Evolutionary conservation across 257 asterid species (phyloP).

Genomic region (Solanum bulbocastanum): DNA sequence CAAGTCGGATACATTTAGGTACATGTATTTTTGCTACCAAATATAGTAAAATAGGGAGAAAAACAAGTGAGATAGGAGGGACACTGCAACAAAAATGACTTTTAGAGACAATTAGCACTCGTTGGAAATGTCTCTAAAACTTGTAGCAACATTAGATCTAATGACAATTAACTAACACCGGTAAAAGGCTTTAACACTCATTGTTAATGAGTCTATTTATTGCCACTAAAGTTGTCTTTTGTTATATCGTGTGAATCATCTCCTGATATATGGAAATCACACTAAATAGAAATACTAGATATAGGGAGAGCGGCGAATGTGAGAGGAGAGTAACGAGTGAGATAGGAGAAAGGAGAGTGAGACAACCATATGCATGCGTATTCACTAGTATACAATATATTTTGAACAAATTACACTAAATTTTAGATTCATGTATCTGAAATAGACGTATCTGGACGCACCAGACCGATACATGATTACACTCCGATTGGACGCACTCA

Average conservation of each 20-base stretch:
- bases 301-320: background rate
- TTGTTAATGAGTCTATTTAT: background rate
- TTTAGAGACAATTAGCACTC: background rate
- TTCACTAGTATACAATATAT: no score
- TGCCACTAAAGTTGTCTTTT: background rate
- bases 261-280: no score
- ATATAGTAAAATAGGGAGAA: background rate
- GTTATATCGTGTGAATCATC: background rate
- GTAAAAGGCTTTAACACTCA: background rate
- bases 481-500: background rate
- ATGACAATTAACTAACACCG: background rate
- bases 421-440: no score
- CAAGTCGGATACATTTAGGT: background rate
- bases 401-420: no score
- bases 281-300: background rate
- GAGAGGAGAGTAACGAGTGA: background rate
- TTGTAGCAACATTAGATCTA: background rate
- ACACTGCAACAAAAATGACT: background rate
- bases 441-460: fast-evolving
- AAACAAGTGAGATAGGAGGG: background rate
- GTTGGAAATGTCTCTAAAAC: background rate
- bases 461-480: background rate
- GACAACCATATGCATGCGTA: background rate
- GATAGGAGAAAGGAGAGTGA: background rate
- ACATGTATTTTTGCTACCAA: background rate